Evolutionary conservation across 2,329 filamentous ascomycete genomes (phyloP), one percentile per base, ranked within the genome.

Genomic region (Aspergillus sp.): DNA sequence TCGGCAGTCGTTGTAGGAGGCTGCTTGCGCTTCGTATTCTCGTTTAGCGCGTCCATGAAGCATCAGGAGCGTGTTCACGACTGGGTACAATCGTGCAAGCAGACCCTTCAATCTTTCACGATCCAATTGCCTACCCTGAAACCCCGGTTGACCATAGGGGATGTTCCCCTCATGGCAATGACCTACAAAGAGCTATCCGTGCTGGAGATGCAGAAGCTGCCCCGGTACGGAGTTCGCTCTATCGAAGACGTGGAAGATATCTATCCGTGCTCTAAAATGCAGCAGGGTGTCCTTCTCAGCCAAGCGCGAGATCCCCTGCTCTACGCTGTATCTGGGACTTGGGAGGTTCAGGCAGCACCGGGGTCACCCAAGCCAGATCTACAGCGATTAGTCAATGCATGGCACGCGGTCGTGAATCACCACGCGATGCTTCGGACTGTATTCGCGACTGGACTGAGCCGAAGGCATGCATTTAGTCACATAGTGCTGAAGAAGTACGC

Each of bases 1-100:
- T 82, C 81, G 0, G 82, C 82, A 0, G 79, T 82, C 52, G 76
- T 83, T 3, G 78, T 80, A 9, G 74, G 78, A 54, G 81, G 79
- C 0, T 71, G 71, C 9, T 73, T 85, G 31, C 78, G 80, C 11
- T 81, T 84, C 54, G 79, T 79, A 0, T 84, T 84, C 66, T 81
- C 81, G 0, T 84, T 81, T 70, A 84, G 84, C 64, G 73, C 76
- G 11, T 70, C 76, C 23, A 83, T 83, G 80, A 69, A 70, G 11
- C 80, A 83, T 63, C 81, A 83, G 59, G 66, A 74, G 1, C 68
- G 69, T 0, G 80, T 85, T 19, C 69, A 71, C 7, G 41, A 69
- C 17, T 84, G 82, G 82, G 74, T 84, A 4, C 68, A 69, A 0
- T 66, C 70, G 31, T 83, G 77, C 56, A 69, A 73, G 17, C 43